phyloP scores from a whole-genome alignment of 331 rosid genomes.

The Cydonia oblonga region DNA sequence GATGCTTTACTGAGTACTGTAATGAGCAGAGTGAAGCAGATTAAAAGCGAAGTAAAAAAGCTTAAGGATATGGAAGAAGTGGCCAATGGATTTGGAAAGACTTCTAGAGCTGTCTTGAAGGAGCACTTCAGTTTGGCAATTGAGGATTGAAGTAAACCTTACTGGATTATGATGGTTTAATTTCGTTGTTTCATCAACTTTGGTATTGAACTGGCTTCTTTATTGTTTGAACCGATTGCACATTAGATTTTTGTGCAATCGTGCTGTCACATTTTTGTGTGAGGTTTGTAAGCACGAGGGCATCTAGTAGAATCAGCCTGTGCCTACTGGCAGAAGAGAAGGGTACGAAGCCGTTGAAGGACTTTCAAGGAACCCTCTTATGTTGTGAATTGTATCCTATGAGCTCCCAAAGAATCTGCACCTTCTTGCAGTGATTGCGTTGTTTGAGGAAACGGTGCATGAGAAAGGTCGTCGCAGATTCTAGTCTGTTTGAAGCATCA shows the following conservation, averaged over 20 bases:
- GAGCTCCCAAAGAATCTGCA: neutral
- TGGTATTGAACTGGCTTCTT: neutral
- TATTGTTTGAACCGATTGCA: neutral
- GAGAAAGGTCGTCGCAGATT: neutral
- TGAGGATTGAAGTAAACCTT: slow-evolving; percentile 12
- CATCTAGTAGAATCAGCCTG: neutral
- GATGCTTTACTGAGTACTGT: slow-evolving; percentile 23
- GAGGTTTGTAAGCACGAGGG: neutral
- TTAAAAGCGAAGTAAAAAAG: slow-evolving; percentile 32
- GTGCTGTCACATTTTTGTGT: neutral
- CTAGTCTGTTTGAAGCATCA: neutral
- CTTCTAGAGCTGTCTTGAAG: slow-evolving; percentile 29
- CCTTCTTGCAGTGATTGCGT: neutral
- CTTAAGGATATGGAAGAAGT: slow-evolving; percentile 47
- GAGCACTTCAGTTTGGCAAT: slow-evolving; percentile 40
- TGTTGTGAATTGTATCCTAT: neutral
- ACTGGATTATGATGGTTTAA: neutral
- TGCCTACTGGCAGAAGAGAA: neutral
- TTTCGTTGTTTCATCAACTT: neutral
- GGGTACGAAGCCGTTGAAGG: neutral
- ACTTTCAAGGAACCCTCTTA: neutral
- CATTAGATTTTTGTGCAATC: neutral
- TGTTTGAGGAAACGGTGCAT: neutral
- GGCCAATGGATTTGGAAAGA: slow-evolving; percentile 51
- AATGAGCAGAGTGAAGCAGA: slow-evolving; percentile 53